Conservation (phyloP, 139 green algal genomes). For the Chlorella sp. region DNA sequence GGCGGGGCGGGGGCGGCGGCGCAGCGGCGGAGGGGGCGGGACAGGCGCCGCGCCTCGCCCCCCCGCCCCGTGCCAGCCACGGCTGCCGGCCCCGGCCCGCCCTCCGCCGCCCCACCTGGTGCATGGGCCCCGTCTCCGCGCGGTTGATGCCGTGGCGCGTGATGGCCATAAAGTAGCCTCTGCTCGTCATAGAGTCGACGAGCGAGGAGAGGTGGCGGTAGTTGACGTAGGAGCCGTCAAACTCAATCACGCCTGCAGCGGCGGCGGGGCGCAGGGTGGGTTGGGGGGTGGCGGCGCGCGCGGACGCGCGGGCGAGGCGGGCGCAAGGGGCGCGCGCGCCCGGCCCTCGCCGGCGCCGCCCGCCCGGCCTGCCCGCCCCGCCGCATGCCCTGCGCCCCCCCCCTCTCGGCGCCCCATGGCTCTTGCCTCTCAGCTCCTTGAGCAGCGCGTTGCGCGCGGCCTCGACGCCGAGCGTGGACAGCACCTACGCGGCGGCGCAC, state of each 20-base stretch:
- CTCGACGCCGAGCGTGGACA: constrained; percentile 97
- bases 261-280: not conserved
- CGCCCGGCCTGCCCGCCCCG: too few relatives aligned
- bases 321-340: too few relatives aligned
- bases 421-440: constrained; percentile 85
- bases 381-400: too few relatives aligned
- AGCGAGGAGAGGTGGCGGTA: constrained; percentile 96
- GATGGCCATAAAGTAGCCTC: constrained; percentile 98
- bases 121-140: constrained; percentile 85
- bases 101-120: constrained; percentile 52
- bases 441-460: constrained; percentile 86
- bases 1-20: not conserved
- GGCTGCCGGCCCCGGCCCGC: not conserved
- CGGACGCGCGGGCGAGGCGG: not conserved
- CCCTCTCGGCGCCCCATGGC: not conserved
- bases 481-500: constrained; percentile 58
- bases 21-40: not conserved
- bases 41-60: not conserved
- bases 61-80: not conserved
- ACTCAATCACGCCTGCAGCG: constrained; percentile 89
- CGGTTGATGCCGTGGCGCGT: constrained; percentile 99
- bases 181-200: constrained; percentile 85
- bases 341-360: too few relatives aligned
- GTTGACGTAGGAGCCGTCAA: constrained; percentile 98
- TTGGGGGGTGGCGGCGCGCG: not conserved